A percentile compares a stretch with the other conserved stretches of the same genome.
Evolutionary conservation across 306 rosid species (phyloP).

Genomic region (Parietaria judaica): DNA sequence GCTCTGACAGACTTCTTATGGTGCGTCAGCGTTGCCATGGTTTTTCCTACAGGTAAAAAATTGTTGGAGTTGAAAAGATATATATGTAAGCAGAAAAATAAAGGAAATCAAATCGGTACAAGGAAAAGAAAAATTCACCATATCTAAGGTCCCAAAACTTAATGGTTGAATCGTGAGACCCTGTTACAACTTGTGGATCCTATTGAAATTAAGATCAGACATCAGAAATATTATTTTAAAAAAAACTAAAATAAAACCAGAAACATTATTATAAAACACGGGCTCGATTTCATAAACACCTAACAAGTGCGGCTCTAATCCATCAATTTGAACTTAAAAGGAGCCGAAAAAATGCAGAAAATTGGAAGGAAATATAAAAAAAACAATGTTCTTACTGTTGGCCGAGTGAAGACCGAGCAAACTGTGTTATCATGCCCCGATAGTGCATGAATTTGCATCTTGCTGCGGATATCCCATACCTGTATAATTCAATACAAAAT

Average conservation of each 20-base stretch:
- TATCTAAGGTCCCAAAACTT: slow-evolving; percentile 98
- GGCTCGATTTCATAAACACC: too few species aligned
- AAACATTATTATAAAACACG: background rate
- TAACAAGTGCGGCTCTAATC: too few species aligned
- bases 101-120: background rate
- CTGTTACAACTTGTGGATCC: slow-evolving; percentile 99
- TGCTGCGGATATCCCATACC: slow-evolving; percentile 99
- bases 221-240: background rate
- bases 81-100: too few species aligned
- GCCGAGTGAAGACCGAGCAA: slow-evolving; percentile 91
- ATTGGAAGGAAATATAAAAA: background rate
- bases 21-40: slow-evolving; percentile 87
- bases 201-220: slow-evolving; percentile 20
- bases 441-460: slow-evolving; percentile 80
- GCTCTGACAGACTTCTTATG: slow-evolving; percentile 97
- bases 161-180: slow-evolving; percentile 91
- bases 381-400: slow-evolving; percentile 45
- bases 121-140: slow-evolving; percentile 44
- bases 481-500: slow-evolving; percentile 27
- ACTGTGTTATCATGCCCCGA: slow-evolving; percentile 96
- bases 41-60: slow-evolving; percentile 51
- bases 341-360: background rate
- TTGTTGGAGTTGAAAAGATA: background rate
- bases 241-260: slow-evolving; percentile 3
- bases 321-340: too few species aligned